Percentiles rank a stretch among this genome's conserved stretches.
phyloP scores from a whole-genome alignment of 768 basidiomycete genomes.

The Serendipita sp. region DNA sequence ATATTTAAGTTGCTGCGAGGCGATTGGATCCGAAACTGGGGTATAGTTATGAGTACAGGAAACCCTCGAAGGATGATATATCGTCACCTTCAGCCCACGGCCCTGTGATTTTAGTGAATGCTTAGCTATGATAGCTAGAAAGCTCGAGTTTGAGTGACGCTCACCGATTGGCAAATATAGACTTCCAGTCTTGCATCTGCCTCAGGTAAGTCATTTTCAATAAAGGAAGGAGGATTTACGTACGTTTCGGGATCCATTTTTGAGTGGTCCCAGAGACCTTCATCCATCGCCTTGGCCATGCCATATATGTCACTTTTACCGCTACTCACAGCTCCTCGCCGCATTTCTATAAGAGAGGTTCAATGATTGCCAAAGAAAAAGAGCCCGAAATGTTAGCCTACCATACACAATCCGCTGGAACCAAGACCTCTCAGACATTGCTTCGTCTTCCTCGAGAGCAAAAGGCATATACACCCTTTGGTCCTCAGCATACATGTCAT shows the following conservation, averaged over 20 bases:
- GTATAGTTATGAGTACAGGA: no score
- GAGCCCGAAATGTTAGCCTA: not conserved
- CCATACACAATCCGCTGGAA: slow-evolving; percentile 6
- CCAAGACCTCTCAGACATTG: not conserved
- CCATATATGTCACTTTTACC: slow-evolving; percentile 3
- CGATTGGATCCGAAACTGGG: no score
- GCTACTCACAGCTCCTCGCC: not conserved
- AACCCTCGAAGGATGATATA: not conserved
- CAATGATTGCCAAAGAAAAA: not conserved
- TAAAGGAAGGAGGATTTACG: not conserved
- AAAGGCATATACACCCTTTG: not conserved
- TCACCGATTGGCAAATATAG: slow-evolving; percentile 2
- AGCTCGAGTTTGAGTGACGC: no score
- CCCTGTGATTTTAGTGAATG: not conserved
- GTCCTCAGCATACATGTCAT: slow-evolving; percentile 4
- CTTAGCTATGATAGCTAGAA: not conserved
- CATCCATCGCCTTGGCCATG: not conserved
- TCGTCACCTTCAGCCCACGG: not conserved
- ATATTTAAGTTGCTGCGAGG: not conserved
- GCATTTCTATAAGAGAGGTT: not conserved
- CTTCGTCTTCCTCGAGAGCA: not conserved
- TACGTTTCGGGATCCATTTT: slow-evolving; percentile 1
- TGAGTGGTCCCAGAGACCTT: not conserved
- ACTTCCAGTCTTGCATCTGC: not conserved
- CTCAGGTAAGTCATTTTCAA: no score